Conservation (phyloP, 2,329 filamentous ascomycete genomes). For the Biscogniauxia sp. region DNA sequence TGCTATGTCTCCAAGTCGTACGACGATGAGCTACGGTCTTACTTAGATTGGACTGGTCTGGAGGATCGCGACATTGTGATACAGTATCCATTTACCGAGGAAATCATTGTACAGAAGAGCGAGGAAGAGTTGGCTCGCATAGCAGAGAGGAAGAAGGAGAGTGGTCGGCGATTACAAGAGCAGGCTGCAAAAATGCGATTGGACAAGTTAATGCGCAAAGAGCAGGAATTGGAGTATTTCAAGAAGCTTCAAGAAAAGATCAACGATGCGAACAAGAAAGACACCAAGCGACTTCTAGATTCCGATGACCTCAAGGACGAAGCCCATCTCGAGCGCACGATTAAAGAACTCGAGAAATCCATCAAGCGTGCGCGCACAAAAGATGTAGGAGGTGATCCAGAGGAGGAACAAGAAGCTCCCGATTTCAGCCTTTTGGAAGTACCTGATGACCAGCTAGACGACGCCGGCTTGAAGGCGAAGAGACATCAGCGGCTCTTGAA, state of each 20-base stretch:
- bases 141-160: slow-evolving; percentile 93
- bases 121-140: slow-evolving; percentile 89
- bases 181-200: slow-evolving; percentile 97
- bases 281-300: slow-evolving; percentile 80
- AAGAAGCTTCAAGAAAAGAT: slow-evolving; percentile 75
- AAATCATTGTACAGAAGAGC: slow-evolving; percentile 84
- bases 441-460: slow-evolving; percentile 89
- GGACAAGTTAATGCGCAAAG: slow-evolving; percentile 92
- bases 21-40: slow-evolving; percentile 70
- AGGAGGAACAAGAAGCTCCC: slow-evolving; percentile 78
- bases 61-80: slow-evolving; percentile 87
- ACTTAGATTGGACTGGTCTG: slow-evolving; percentile 86
- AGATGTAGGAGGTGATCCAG: slow-evolving; percentile 78
- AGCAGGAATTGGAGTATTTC: slow-evolving; percentile 93
- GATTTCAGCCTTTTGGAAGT: slow-evolving; percentile 86
- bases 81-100: slow-evolving; percentile 92
- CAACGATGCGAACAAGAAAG: slow-evolving; percentile 81
- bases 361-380: slow-evolving; percentile 90
- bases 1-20: slow-evolving; percentile 88
- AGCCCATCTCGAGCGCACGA: slow-evolving; percentile 73
- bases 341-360: slow-evolving; percentile 86
- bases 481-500: slow-evolving; percentile 90
- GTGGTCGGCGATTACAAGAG: slow-evolving; percentile 84
- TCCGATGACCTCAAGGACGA: slow-evolving; percentile 92
- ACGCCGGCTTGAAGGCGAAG: slow-evolving; percentile 87